phyloP scores from a whole-genome alignment of 345 rosid genomes.

The Eucalyptus pauciflora region DNA sequence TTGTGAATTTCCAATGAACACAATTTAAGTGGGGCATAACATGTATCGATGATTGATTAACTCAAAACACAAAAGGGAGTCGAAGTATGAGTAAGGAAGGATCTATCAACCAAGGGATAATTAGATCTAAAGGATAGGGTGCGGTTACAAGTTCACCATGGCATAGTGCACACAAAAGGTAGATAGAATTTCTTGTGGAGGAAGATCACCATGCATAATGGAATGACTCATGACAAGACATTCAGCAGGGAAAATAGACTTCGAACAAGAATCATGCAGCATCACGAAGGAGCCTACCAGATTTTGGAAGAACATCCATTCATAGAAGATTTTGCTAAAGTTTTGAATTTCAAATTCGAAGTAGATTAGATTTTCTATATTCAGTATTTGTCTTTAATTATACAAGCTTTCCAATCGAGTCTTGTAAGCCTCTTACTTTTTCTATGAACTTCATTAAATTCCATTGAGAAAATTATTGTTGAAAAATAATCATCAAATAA shows the following conservation, averaged over 20 bases:
- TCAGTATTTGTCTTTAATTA: neutral
- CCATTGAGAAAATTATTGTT: neutral
- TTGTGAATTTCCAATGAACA: neutral
- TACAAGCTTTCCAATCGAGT: neutral
- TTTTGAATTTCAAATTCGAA: neutral
- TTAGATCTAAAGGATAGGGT: neutral
- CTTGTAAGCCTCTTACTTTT: neutral
- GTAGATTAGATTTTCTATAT: neutral
- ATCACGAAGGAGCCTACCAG: neutral
- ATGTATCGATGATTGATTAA: neutral
- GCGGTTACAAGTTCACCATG: neutral
- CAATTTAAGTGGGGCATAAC: neutral
- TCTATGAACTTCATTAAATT: neutral
- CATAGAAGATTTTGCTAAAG: neutral
- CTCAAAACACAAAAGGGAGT: too few relatives aligned
- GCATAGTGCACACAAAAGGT: neutral
- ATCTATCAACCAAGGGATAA: rapidly evolving
- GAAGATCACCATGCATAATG: neutral
- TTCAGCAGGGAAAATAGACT: neutral
- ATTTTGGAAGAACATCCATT: neutral
- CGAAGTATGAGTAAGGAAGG: too few relatives aligned
- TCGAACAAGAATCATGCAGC: neutral
- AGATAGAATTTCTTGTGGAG: neutral
- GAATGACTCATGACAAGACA: neutral
- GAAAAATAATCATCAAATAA: neutral